Base-by-base conservation (phyloP, 2,329 filamentous ascomycete genomes). In the Catunica adiposa region DNA sequence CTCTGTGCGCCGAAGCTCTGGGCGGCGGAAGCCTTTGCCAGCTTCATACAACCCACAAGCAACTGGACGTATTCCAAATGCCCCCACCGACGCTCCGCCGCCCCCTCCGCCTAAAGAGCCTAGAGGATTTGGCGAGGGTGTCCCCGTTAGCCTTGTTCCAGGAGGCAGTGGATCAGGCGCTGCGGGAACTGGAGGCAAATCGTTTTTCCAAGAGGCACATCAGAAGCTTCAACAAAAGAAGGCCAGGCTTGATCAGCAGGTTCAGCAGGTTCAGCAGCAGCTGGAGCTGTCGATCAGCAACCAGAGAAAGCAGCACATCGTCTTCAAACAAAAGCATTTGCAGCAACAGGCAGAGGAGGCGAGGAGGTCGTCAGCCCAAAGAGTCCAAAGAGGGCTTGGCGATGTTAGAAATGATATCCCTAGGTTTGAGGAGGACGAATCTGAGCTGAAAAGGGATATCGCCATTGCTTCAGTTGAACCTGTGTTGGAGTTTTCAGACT, bases 401-500 rank as follows among this genome's bases (percentile, higher is more conserved):
- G 22, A 14, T 11, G 17, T 22, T 23, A 9, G 6, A 9, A 14
- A 9, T 17, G 44, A 25, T 23, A 22, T 25, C 15, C 9, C n/a
- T 3, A 22, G 23, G 11, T 48, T 22, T 25, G 44, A 48, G 22
- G 22, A 48, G 44, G 44, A 23, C n/a, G 44, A 48, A 48, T 48
- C 44, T 23, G 44, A 48, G 8, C 26, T 48, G 22, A 48, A 48
- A 22, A 23, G 62, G 1, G 64, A 64, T 3, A 68, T 58, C 5
- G 50, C 50, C 31, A 40, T 25, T 5, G 50, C 50, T 23, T 38
- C 31, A 3, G 72, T 71, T 51, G 77, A 79, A 37, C 77, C 71
- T 46, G 75, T 74, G 2, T 80, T 77, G 60, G 79, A 80, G 59
- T 76, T 83, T 34, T 83, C 78, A 0, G 80, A 81, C 55, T 74